A percentile compares a stretch with the other conserved stretches of the same genome.
phyloP scores from a whole-genome alignment of 805 yeast genomes.

The Crinitomyces ghanaensis region DNA sequence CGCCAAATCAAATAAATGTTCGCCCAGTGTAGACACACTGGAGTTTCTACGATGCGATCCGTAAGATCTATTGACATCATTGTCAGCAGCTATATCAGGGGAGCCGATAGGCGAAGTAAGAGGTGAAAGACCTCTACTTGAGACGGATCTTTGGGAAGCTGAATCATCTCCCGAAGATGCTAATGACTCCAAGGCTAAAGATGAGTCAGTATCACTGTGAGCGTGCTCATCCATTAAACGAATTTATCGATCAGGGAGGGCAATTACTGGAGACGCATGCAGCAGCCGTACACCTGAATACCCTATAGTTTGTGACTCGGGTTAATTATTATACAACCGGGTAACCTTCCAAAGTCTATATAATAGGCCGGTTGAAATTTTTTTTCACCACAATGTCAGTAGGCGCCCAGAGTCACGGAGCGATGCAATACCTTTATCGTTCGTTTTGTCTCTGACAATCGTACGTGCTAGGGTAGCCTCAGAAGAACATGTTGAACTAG shows the following conservation, averaged over 20 bases:
- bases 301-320: too few relatives aligned
- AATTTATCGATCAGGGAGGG: too few relatives aligned
- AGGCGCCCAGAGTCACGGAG: constrained; percentile 20
- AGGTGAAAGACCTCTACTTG: constrained; percentile 17
- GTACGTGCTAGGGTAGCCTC: constrained; percentile 18
- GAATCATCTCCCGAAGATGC: constrained; percentile 20
- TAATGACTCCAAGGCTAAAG: constrained; percentile 23
- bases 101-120: constrained; percentile 13
- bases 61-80: constrained; percentile 4
- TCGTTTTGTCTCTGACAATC: constrained; percentile 15
- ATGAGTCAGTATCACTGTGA: constrained; percentile 16
- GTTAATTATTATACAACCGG: too few relatives aligned
- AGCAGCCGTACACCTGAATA: too few relatives aligned
- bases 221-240: too few relatives aligned
- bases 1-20: constrained; percentile 18
- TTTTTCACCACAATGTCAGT: constrained; percentile 15
- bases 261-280: too few relatives aligned
- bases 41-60: constrained; percentile 7
- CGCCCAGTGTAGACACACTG: constrained; percentile 21
- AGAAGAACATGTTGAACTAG: constrained; percentile 11
- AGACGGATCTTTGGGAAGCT: constrained; percentile 6
- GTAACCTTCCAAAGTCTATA: too few relatives aligned
- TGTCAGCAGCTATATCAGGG: constrained; percentile 10
- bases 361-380: too few relatives aligned
- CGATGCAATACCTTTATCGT: constrained; percentile 12